Evolutionary conservation across 106 monocot genomes (phyloP), one percentile per base, ranked within the genome.

Genomic region (Platanthera guangdongensis): DNA sequence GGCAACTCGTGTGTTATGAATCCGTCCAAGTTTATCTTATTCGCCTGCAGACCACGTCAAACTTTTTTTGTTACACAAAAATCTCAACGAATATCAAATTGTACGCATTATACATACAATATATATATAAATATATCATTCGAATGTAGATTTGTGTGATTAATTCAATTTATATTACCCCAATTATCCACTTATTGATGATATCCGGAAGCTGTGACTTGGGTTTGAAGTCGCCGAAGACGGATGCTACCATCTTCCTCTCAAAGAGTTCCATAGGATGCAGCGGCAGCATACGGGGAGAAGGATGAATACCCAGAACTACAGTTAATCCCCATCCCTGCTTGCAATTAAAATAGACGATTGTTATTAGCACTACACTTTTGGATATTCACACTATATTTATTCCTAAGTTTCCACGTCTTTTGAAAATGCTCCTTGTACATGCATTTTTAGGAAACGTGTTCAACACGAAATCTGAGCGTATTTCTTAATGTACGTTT

Each of bases 1-100:
- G 91, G 91, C 18, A 97, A 76, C 86, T 91, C 85, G 68, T 97
- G 97, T 0, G 97, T 91, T 80, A 97, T 88, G 63, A 97, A 91
- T 6, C 93, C 91, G 68, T 90, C 89, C 32, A 97, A 64, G 25
- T 97, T 93, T 6, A 97, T 75, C 1, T 88, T 88, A 8, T 84
- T 74, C 47, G 84, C 89, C 95, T 95, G 83, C 78, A 78, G 2
- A 2, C 51, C 0, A 51, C 32, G 22, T 9, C 39, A 1, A 28
- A 18, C 13, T 71, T 50, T 28, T 1, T 49, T 52, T 0, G 51
- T 9, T 22, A 63, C 3, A 9, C 10, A 14, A 12, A 39, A 9
- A 76, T 60, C 59, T 59, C 25, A 28, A 9, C 49, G 50, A 63
- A 74, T 22, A 52, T 55, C 25, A 25, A 25, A 25, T 25, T 25